These are phyloP conservation scores for Vitis hybrid DNA, from an alignment of 177 flowering plant genomes.

Conservation along the genomic window DNA sequence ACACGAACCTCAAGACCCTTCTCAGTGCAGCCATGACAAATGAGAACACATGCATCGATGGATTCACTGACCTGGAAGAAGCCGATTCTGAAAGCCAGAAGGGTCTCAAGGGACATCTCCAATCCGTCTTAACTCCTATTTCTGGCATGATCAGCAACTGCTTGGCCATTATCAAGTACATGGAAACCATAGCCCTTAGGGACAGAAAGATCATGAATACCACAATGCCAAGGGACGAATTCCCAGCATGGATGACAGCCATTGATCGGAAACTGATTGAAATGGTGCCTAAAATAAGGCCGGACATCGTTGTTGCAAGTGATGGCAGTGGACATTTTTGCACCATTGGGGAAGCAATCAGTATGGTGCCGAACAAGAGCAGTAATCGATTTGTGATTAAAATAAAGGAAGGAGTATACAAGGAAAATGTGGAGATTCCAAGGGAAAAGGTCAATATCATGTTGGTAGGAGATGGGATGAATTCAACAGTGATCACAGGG, in stretches of 20 bases:
- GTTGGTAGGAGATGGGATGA: slow-evolving; percentile 61
- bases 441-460: slow-evolving; percentile 48
- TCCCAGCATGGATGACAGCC: slow-evolving; percentile 37
- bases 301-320: slow-evolving; percentile 36
- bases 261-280: slow-evolving; percentile 31
- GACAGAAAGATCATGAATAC: background rate
- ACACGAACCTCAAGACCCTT: slow-evolving; percentile 38
- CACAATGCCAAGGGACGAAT: slow-evolving; percentile 7
- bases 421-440: slow-evolving; percentile 47
- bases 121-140: slow-evolving; percentile 29
- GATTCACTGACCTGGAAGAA: slow-evolving; percentile 37
- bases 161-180: slow-evolving; percentile 38
- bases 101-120: slow-evolving; percentile 28
- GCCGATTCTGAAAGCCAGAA: slow-evolving; percentile 11
- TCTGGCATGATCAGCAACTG: slow-evolving; percentile 46
- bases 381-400: slow-evolving; percentile 35
- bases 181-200: slow-evolving; percentile 9
- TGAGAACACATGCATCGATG: slow-evolving; percentile 55
- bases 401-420: slow-evolving; percentile 46
- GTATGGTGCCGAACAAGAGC: slow-evolving; percentile 45
- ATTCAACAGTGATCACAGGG: slow-evolving; percentile 44
- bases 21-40: slow-evolving; percentile 69
- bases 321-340: slow-evolving; percentile 45
- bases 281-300: slow-evolving; percentile 4
- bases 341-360: slow-evolving; percentile 44